phyloP scores from a whole-genome alignment of 176 grass and related monocot genomes.

The Olyra latifolia region DNA sequence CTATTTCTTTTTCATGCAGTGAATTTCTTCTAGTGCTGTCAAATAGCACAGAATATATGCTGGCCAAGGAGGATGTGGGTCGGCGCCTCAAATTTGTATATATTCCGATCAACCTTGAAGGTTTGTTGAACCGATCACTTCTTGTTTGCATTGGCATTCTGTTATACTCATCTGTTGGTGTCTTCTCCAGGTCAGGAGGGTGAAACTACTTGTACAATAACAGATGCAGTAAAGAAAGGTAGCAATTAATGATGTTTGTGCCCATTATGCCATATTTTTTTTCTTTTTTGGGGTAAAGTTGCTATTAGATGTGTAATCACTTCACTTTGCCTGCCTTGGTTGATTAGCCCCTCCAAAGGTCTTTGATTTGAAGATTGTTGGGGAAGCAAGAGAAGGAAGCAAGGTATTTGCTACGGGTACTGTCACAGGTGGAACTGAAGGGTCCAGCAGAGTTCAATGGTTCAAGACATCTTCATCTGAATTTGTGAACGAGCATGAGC shows the following conservation, averaged over 20 bases:
- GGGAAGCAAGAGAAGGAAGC: conserved; percentile 86
- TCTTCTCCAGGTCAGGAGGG: conserved; percentile 71
- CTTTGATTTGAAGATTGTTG: conserved; percentile 73
- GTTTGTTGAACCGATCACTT: conserved; percentile 47
- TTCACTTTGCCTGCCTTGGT: conserved; percentile 37
- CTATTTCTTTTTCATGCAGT: conserved; percentile 51
- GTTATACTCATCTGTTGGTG: conserved; percentile 29
- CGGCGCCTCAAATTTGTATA: conserved; percentile 72
- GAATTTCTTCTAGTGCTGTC: conserved; percentile 67
- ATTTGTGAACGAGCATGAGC: conserved; percentile 62
- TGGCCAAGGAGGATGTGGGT: conserved; percentile 75
- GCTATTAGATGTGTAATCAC: conserved; percentile 2
- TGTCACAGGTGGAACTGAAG: conserved; percentile 83
- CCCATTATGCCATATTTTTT: conserved; percentile 11
- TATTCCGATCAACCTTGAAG: conserved; percentile 79
- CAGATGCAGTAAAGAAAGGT: conserved; percentile 88
- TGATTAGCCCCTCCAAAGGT: conserved; percentile 84
- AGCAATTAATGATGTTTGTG: conserved; percentile 24
- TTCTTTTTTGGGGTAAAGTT: background rate
- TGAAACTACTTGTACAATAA: conserved; percentile 58
- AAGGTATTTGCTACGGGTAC: conserved; percentile 66
- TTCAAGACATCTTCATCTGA: conserved; percentile 71
- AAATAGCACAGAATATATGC: conserved; percentile 67
- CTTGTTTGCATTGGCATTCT: conserved; percentile 33
- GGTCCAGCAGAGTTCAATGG: conserved; percentile 90